A percentile compares a stretch with the other conserved stretches of the same genome.
These are phyloP conservation scores for Leptodermis oblonga DNA, from an alignment of 257 asterid species.

Conservation along the genomic window DNA sequence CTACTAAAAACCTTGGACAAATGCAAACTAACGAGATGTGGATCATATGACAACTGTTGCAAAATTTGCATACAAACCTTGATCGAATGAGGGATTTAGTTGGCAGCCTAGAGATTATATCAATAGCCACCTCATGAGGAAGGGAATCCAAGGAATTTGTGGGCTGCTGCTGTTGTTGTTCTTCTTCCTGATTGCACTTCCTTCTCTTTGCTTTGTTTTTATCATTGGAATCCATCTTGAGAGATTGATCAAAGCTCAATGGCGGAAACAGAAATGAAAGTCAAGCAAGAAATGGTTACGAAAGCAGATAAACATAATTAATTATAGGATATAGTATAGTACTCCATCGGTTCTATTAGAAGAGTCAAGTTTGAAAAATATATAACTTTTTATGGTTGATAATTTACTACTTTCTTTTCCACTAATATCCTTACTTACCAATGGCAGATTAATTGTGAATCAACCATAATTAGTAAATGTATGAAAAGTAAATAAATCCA, in stretches of 20 bases:
- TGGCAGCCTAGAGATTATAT: slow-evolving; percentile 44
- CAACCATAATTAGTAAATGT: too few relatives aligned
- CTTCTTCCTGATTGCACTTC: neutral
- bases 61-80: slow-evolving; percentile 31
- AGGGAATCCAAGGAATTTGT: slow-evolving; percentile 17
- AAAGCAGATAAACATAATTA: too few relatives aligned
- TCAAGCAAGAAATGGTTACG: slow-evolving; percentile 1
- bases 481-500: too few relatives aligned
- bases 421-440: too few relatives aligned
- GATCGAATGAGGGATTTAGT: slow-evolving; percentile 32
- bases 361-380: too few relatives aligned
- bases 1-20: neutral
- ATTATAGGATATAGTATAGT: too few relatives aligned
- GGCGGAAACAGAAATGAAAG: too few relatives aligned
- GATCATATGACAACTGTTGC: slow-evolving; percentile 24
- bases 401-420: too few relatives aligned
- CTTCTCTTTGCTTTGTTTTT: slow-evolving; percentile 6
- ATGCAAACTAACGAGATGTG: slow-evolving; percentile 16
- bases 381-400: too few relatives aligned
- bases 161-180: slow-evolving; percentile 9
- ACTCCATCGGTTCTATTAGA: too few relatives aligned
- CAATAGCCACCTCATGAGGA: slow-evolving; percentile 29
- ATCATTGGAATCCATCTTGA: slow-evolving; percentile 4
- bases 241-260: neutral
- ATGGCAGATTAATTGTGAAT: too few relatives aligned